Base-by-base conservation (phyloP, 495 filamentous ascomycete species). In the Penicillium macrosclerotiorum region DNA sequence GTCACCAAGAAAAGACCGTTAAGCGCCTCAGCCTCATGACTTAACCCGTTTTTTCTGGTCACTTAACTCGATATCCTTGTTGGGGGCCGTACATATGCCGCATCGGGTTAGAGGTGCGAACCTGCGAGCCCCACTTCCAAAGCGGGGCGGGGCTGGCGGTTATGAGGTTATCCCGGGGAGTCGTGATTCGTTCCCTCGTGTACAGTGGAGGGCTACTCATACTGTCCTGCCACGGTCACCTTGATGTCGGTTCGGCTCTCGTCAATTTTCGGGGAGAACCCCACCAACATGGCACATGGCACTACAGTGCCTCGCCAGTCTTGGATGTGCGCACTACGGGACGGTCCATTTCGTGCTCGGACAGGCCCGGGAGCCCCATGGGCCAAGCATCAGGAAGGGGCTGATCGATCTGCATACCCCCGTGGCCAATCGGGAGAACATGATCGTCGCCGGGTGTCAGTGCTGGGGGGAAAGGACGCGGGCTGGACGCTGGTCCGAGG, bases 111-210 rank as follows among this genome's bases (percentile, higher is more conserved):
- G 46, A 5, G 33, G 17, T 9, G 33, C 23, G 24, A 49, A 26
- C 18, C 16, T 12, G 31, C 1, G 13, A 13, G 17, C 20, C 16
- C 42, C 42, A 25, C 17, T 11, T 24, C 30, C 41, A 11, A n/a
- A 11, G 16, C n/a, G 16, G 22, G 37, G 12, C 46, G 11, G 29
- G 17, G 23, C 38, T 4, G 38, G 17, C 37, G 37, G 32, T 25
- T 31, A 30, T 49, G 46, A 49, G 25, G 46, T 42, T 37, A 49
- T 32, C 25, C 18, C 32, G n/a, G n/a, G n/a, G n/a, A n/a, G n/a
- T n/a, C n/a, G n/a, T n/a, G n/a, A n/a, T n/a, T n/a, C n/a, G n/a
- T n/a, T n/a, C n/a, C n/a, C n/a, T n/a, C n/a, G n/a, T n/a, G n/a
- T n/a, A n/a, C n/a, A n/a, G n/a, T n/a, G n/a, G n/a, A n/a, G n/a